Evolutionary conservation across 371 early-diverging fungal species (phyloP).

Genomic region (Parasitella parasitica): DNA sequence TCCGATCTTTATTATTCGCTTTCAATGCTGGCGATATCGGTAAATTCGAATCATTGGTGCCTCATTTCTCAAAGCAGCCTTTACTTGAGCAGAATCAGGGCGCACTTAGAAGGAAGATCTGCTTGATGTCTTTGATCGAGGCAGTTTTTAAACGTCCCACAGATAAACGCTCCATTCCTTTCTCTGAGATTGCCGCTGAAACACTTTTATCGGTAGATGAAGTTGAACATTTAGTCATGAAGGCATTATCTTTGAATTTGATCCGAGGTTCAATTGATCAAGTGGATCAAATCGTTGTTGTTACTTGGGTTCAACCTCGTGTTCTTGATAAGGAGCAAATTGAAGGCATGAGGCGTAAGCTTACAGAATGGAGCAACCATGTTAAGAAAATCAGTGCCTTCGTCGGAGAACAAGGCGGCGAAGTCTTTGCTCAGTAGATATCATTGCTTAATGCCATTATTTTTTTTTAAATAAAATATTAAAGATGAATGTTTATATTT

Average conservation of each 20-base stretch:
- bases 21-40: slow-evolving; percentile 95
- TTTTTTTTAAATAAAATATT: neutral
- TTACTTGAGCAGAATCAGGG: slow-evolving; percentile 73
- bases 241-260: slow-evolving; percentile 88
- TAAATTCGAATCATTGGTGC: slow-evolving; percentile 80
- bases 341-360: slow-evolving; percentile 63
- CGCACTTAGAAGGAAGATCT: slow-evolving; percentile 90
- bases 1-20: slow-evolving; percentile 80
- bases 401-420: slow-evolving; percentile 62
- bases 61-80: slow-evolving; percentile 77
- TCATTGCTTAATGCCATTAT: neutral
- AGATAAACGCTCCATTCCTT: slow-evolving; percentile 80
- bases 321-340: slow-evolving; percentile 91
- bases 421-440: slow-evolving; percentile 47
- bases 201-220: slow-evolving; percentile 83
- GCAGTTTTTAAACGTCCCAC: slow-evolving; percentile 86
- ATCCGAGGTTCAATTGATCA: slow-evolving; percentile 96
- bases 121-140: slow-evolving; percentile 96
- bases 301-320: slow-evolving; percentile 97
- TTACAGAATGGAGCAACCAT: slow-evolving; percentile 34
- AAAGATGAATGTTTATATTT: neutral
- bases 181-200: slow-evolving; percentile 84
- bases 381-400: slow-evolving; percentile 54
- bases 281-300: slow-evolving; percentile 80
- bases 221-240: slow-evolving; percentile 97